Percentiles rank a stretch among this genome's conserved stretches.
phyloP scores from a whole-genome alignment of 805 yeast species.

The Lachancea sp. region DNA sequence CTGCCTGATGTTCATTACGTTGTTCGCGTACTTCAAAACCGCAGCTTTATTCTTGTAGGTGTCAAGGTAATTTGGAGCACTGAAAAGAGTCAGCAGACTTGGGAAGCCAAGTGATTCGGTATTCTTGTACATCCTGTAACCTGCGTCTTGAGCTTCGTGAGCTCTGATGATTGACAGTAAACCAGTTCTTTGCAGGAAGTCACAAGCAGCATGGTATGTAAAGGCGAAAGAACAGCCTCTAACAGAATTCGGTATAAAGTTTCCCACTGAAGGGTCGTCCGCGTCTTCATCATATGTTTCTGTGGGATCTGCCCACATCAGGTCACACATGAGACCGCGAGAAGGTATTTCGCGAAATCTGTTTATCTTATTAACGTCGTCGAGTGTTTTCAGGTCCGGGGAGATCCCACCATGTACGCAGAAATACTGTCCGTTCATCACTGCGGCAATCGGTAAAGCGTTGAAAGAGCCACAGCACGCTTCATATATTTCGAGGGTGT shows the following conservation, averaged over 20 bases:
- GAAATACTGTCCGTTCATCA: constrained; percentile 88
- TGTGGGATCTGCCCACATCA: constrained; percentile 95
- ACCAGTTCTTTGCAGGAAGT: constrained; percentile 70
- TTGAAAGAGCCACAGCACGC: constrained; percentile 74
- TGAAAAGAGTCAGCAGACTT: constrained; percentile 79
- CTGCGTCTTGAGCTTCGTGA: constrained; percentile 97
- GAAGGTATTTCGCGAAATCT: constrained; percentile 92
- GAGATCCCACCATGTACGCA: constrained; percentile 97
- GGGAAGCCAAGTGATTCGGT: constrained; percentile 85
- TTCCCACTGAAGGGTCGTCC: constrained; percentile 33
- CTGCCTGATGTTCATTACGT: constrained; percentile 92
- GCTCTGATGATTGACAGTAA: constrained; percentile 85
- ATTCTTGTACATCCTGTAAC: constrained; percentile 88
- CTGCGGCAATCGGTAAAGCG: constrained; percentile 84
- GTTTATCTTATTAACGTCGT: constrained; percentile 62
- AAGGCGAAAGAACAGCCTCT: constrained; percentile 92
- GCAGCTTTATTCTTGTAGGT: constrained; percentile 94
- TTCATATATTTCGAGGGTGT: constrained; percentile 57
- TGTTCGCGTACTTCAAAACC: constrained; percentile 80
- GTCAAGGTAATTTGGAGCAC: constrained; percentile 93
- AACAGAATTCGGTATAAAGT: constrained; percentile 59
- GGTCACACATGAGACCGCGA: constrained; percentile 87
- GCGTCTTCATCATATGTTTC: constrained; percentile 71
- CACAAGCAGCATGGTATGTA: constrained; percentile 75
- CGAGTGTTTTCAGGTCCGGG: constrained; percentile 67